A percentile compares a stretch with the other conserved stretches of the same genome.
Evolutionary conservation across 2,329 filamentous ascomycete species (phyloP).

Genomic region (Aspergillus terreus): DNA sequence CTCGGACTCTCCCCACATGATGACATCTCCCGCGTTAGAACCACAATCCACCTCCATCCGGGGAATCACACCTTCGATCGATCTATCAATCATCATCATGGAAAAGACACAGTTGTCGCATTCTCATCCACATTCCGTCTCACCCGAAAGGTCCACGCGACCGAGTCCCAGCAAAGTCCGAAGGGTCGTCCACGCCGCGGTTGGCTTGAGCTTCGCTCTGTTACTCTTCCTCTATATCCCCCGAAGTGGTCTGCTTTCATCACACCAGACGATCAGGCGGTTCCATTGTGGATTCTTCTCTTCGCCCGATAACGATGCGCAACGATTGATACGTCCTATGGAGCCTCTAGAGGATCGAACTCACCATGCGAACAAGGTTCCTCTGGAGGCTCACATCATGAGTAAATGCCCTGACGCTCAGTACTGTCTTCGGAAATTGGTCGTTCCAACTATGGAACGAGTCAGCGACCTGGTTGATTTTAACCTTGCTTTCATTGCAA

Average conservation of each 20-base stretch:
- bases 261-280: constrained; percentile 2
- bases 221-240: constrained; percentile 12
- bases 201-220: constrained; percentile 9
- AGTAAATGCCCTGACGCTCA: constrained; percentile 91
- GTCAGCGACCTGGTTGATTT: constrained; percentile 85
- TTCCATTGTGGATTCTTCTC: neutral
- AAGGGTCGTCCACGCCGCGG: constrained; percentile 10
- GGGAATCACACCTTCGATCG: neutral
- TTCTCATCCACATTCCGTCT: neutral
- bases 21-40: no score
- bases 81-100: neutral
- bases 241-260: constrained; percentile 5
- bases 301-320: neutral
- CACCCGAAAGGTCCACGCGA: constrained; percentile 2
- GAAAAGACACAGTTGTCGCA: neutral
- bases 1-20: neutral
- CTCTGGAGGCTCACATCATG: constrained; percentile 93
- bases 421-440: constrained; percentile 74
- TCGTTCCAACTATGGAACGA: constrained; percentile 82
- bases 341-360: neutral
- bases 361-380: constrained; percentile 47
- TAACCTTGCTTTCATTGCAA: constrained; percentile 83
- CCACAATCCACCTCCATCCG: neutral
- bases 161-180: constrained; percentile 5
- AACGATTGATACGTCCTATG: neutral